Conservation (phyloP, 1,139 yeast species). For the Diutina rugosa region DNA sequence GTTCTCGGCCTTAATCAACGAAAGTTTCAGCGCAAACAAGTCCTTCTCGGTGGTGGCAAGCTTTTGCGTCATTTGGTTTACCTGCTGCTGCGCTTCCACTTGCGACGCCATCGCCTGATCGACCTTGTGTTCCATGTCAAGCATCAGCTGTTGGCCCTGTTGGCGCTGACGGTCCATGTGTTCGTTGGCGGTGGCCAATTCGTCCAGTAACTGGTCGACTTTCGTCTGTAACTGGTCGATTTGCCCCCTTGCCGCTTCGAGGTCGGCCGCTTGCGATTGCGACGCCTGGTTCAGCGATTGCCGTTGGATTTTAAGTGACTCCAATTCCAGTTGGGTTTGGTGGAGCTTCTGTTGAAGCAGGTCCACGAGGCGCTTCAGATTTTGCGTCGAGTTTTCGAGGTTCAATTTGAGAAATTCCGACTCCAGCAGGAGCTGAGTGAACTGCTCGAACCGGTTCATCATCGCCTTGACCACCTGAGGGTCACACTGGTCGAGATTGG, state of each 20-base stretch:
- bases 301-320: background rate
- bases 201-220: background rate
- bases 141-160: conserved; percentile 8
- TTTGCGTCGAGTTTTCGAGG: background rate
- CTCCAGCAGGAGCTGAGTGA: background rate
- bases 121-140: conserved; percentile 39
- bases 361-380: background rate
- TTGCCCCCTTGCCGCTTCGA: background rate
- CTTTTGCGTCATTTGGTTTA: conserved; percentile 25
- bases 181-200: background rate
- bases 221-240: background rate
- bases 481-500: background rate
- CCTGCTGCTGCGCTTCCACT: conserved; percentile 29
- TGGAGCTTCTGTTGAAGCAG: background rate
- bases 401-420: background rate
- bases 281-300: background rate
- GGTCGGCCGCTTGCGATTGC: background rate
- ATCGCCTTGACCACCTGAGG: background rate
- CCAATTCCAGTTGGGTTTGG: background rate
- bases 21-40: conserved; percentile 27
- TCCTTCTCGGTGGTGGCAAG: conserved; percentile 23
- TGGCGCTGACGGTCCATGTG: background rate
- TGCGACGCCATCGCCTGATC: conserved; percentile 34
- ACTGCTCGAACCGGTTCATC: background rate
- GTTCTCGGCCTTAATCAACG: conserved; percentile 25